Evolutionary conservation across 164 flowering plant species (phyloP), one percentile per base, ranked within the genome.

Genomic region (Stephania japonica): DNA sequence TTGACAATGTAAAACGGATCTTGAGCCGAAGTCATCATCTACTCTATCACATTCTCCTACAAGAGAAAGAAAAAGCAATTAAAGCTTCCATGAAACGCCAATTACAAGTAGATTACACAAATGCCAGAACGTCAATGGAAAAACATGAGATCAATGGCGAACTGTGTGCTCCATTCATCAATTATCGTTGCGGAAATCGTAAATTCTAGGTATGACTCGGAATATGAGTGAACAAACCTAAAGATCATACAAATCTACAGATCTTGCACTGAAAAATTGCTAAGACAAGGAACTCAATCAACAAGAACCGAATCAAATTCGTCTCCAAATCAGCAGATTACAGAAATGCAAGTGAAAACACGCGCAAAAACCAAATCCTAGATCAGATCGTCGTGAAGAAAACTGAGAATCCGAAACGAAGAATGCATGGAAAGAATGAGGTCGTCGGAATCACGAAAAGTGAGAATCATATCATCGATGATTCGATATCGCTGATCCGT

Each of bases 1-100:
- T 92, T 94, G 16, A 94, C 98, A 75, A 92, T 91, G 78, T 94
- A 94, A 70, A 91, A 94, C 10, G 98, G 98, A 81, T 94, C 98
- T 77, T 94, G 96, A 69, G 96, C 96, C 32, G 94, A 90, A 75
- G 96, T 89, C 98, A 91, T 94, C 44, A 25, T 74, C 16, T 16
- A 56, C 62, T 56, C 62, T 56, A n/a, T 56, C 19, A 56, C 62
- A 56, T 56, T 18, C 62, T 56, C 62, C 62, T 56, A 56, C 53
- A 47, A 47, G 14, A 44, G 14, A 2, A 8, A 44, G 1, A 47
- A 47, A 7, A 47, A 32, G 38, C 4, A 32, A 32, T 32, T 4
- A 32, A 47, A 8, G 10, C 19, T 56, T 19, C 62, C 19, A 19
- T 18, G 5, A 56, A 56, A 56, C 18, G 62, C 62, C 62, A 14